Conservation (phyloP, 2,329 filamentous ascomycete genomes). For the Pezicula rhizophila region DNA sequence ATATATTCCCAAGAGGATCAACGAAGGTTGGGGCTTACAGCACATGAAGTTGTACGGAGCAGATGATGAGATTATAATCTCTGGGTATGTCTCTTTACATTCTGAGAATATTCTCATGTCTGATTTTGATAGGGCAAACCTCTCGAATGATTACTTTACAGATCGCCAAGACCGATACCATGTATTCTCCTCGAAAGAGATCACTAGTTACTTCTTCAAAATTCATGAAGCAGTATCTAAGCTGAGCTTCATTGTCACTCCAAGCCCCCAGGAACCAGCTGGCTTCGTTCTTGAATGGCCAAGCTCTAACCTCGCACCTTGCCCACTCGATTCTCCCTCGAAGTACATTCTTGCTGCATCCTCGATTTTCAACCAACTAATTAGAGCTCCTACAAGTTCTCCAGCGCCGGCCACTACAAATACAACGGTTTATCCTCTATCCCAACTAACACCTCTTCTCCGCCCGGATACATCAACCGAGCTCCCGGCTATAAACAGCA, state of each 20-base stretch:
- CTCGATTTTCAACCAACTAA: constrained; percentile 57
- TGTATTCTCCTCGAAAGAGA: constrained; percentile 70
- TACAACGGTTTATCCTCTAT: constrained; percentile 78
- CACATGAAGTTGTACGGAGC: constrained; percentile 99
- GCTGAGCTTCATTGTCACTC: constrained; percentile 75
- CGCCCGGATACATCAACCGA: constrained; percentile 77
- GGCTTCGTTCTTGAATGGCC: constrained; percentile 71
- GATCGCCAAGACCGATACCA: constrained; percentile 95
- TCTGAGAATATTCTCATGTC: constrained; percentile 3
- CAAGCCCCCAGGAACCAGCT: constrained; percentile 44
- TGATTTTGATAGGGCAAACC: constrained; percentile 57
- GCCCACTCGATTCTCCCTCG: constrained; percentile 64
- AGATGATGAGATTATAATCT: constrained; percentile 92
- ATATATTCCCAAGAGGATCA: constrained; percentile 80
- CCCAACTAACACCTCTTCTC: constrained; percentile 83
- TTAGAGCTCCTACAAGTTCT: constrained; percentile 35
- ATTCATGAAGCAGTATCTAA: constrained; percentile 73
- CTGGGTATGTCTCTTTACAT: constrained; percentile 52
- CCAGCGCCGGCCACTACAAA: constrained; percentile 29
- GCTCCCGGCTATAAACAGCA: constrained; percentile 69
- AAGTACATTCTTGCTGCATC: constrained; percentile 67
- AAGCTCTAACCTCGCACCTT: constrained; percentile 63
- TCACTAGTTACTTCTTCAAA: constrained; percentile 75
- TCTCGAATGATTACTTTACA: constrained; percentile 92
- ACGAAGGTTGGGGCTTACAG: constrained; percentile 96